Evolutionary conservation across 306 rosid species (phyloP).

Genomic region (Lathyrus sativus): DNA sequence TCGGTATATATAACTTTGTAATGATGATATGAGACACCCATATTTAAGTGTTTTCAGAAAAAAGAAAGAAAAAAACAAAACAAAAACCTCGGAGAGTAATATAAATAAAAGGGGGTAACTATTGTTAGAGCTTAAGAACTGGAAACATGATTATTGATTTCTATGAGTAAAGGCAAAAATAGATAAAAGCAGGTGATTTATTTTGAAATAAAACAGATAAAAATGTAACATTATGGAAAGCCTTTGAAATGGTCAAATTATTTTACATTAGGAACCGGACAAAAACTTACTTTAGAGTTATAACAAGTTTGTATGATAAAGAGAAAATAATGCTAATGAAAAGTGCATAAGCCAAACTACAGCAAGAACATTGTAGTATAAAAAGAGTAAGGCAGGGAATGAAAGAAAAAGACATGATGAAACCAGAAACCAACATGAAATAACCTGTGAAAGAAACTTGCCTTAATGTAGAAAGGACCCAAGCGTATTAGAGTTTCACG

Average conservation of each 20-base stretch:
- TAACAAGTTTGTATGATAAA: slow-evolving; percentile 28
- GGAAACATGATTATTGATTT: slow-evolving; percentile 23
- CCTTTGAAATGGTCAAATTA: slow-evolving; percentile 12
- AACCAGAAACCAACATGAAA: slow-evolving; percentile 33
- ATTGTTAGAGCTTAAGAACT: slow-evolving; percentile 14
- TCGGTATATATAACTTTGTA: background rate
- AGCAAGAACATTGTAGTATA: slow-evolving; percentile 7
- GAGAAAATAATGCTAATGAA: slow-evolving; percentile 22
- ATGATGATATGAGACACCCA: slow-evolving; percentile 5
- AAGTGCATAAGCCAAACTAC: slow-evolving; percentile 31
- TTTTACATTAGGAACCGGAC: slow-evolving; percentile 2
- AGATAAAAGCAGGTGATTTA: slow-evolving; percentile 1
- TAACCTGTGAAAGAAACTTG: slow-evolving; percentile 49
- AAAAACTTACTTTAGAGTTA: slow-evolving; percentile 1
- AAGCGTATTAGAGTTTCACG: slow-evolving; percentile 86
- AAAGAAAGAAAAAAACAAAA: background rate
- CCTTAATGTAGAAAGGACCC: slow-evolving; percentile 99
- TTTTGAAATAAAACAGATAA: slow-evolving; percentile 18
- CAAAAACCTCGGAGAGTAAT: slow-evolving; percentile 14
- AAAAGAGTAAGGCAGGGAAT: slow-evolving; percentile 30
- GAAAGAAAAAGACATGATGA: background rate
- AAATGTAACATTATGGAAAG: slow-evolving; percentile 10
- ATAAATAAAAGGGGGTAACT: slow-evolving; percentile 6
- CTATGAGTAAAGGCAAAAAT: slow-evolving; percentile 30
- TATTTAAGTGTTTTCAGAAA: slow-evolving; percentile 13